A percentile compares a stretch with the other conserved stretches of the same genome.
phyloP scores from a whole-genome alignment of 208 protist species.

The Trypanosoma melophagium region DNA sequence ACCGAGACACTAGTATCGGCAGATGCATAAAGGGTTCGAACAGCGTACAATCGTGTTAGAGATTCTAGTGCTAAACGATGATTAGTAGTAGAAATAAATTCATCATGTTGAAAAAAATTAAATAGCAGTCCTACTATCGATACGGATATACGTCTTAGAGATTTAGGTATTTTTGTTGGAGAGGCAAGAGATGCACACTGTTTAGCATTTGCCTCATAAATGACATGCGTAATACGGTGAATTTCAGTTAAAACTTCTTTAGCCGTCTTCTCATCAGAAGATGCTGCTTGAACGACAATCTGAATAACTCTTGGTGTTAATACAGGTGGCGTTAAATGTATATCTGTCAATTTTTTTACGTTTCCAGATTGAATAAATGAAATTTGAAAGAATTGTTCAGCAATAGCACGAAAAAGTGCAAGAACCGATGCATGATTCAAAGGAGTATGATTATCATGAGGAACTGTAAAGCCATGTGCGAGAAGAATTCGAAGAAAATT shows the following conservation, averaged over 20 bases:
- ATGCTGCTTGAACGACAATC: conserved; percentile 6
- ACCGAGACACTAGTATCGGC: conserved; percentile 18
- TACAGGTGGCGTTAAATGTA: conserved; percentile 7
- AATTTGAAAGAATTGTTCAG: conserved; percentile 49
- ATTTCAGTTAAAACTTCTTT: conserved; percentile 14
- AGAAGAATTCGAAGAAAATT: conserved; percentile 64
- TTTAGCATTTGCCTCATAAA: conserved; percentile 9
- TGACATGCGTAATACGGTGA: background rate
- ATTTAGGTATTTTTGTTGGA: conserved; percentile 8
- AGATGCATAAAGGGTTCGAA: conserved; percentile 43
- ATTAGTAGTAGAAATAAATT: conserved; percentile 30
- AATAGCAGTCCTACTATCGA: conserved; percentile 29
- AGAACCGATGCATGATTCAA: conserved; percentile 31
- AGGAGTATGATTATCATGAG: conserved; percentile 1
- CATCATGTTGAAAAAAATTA: conserved; percentile 32
- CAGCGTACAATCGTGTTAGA: conserved; percentile 44
- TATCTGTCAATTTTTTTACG: conserved; percentile 17
- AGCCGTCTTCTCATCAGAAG: conserved; percentile 1
- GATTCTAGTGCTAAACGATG: conserved; percentile 34
- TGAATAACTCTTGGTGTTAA: conserved; percentile 8
- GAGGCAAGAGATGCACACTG: conserved; percentile 5
- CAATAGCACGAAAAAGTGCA: conserved; percentile 49
- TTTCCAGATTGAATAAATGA: conserved; percentile 31
- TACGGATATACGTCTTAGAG: conserved; percentile 5
- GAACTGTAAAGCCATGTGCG: conserved; percentile 57